phyloP scores from a whole-genome alignment of 2,329 filamentous ascomycete genomes.

The Fusarium gaditjirri region DNA sequence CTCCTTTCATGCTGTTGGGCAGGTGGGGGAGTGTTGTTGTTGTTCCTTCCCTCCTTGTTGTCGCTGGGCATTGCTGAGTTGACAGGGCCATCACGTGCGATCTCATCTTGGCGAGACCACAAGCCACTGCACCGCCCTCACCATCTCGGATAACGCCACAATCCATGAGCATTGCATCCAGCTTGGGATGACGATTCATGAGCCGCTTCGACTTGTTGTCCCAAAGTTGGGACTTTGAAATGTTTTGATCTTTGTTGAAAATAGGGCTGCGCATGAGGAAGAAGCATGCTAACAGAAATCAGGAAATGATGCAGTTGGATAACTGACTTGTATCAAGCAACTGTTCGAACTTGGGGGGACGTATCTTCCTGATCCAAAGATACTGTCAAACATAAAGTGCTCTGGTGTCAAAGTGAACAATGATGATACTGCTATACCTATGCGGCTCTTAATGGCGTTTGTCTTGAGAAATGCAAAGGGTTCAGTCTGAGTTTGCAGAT shows the following conservation, averaged over 20 bases:
- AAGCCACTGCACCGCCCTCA: not conserved
- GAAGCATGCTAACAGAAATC: not conserved
- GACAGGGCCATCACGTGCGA: not conserved
- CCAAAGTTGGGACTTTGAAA: no score
- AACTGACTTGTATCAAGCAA: not conserved
- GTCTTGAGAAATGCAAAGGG: not conserved
- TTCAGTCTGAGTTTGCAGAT: not conserved
- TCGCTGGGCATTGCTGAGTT: not conserved
- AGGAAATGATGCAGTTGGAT: not conserved
- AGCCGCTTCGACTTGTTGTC: no score
- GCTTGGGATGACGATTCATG: no score
- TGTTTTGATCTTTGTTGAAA: no score
- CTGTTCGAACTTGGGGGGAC: not conserved
- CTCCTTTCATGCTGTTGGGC: not conserved
- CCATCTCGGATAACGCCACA: not conserved
- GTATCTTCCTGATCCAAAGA: not conserved
- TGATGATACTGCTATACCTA: not conserved
- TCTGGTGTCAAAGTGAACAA: not conserved
- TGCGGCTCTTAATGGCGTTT: not conserved
- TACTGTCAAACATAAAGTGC: not conserved
- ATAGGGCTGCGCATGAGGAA: no score
- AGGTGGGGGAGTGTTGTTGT: not conserved
- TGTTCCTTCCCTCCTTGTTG: not conserved
- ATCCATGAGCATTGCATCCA: rapidly evolving
- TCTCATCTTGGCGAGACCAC: rapidly evolving